Percentiles rank a stretch among this genome's conserved stretches.
phyloP scores from a whole-genome alignment of 768 basidiomycete species.

The Mycena rebaudengoi region DNA sequence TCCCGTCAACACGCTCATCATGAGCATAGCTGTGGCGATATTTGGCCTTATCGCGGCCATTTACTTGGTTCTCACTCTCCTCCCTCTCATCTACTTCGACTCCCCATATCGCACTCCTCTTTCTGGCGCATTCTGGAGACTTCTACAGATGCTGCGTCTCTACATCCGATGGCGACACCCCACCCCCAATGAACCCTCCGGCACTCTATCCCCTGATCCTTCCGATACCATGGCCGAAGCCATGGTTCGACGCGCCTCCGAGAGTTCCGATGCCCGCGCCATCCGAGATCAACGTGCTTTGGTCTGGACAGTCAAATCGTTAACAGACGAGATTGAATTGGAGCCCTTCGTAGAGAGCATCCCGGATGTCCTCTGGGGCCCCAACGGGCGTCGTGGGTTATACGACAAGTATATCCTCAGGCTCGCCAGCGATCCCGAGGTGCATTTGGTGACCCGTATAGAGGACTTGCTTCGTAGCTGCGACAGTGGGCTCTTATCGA shows the following conservation, averaged over 20 bases:
- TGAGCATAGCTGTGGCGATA: neutral
- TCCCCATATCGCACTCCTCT: conserved; percentile 8
- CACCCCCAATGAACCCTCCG: no score
- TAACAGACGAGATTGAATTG: neutral
- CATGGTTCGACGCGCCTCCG: neutral
- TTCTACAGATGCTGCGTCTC: no score
- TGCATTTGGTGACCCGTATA: neutral
- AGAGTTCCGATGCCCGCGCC: neutral
- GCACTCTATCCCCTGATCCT: no score
- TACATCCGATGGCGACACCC: no score
- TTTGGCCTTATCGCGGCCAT: neutral
- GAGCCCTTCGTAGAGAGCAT: neutral
- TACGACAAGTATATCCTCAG: neutral
- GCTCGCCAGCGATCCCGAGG: neutral
- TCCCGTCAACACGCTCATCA: neutral
- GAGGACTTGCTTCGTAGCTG: neutral
- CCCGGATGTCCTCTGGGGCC: neutral
- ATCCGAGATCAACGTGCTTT: neutral
- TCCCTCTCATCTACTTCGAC: neutral
- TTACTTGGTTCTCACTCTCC: conserved; percentile 1
- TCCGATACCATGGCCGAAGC: neutral
- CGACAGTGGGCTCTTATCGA: neutral
- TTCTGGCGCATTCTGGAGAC: neutral
- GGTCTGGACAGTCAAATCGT: neutral
- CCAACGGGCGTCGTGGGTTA: neutral